Evolutionary conservation across 2,329 filamentous ascomycete genomes (phyloP), one percentile per base, ranked within the genome.

Genomic region (Verticillium dahliae): DNA sequence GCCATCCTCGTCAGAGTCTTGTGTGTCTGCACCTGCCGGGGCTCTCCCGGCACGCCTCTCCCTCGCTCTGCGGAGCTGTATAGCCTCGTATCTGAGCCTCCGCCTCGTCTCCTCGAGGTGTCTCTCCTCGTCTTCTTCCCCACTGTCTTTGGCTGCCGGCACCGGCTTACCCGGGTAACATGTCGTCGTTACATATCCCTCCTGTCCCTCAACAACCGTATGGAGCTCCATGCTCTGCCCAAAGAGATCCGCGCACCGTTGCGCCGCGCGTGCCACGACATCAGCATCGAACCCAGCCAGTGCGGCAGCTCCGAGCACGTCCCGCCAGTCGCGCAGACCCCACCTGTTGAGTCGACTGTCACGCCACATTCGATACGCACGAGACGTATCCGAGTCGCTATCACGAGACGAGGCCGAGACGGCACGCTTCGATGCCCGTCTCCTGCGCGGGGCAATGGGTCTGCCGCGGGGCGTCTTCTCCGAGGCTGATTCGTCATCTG

Each of bases 251-350:
- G 89, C 85, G 69, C 93, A 98, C 57, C 94, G 84, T 69, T 87
- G 81, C 1, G 89, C 84, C 0, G 92, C 84, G 35, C 90, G 84
- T 59, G 86, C 83, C 13, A 97, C 75, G 1, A 87, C 89, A 1
- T 77, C 73, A 0, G 80, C 73, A 1, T 89, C 78, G 74, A 92
- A 93, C 0, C 90, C 91, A 1, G 84, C 84, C 58, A 96, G 76
- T 0, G 90, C 83, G 2, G 94, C 94, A 1, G 92, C 81, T 0
- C 90, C 90, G 34, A 97, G 76, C 1, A 97, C 84, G 66, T 96
- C 91, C 66, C 87, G 90, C 94, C 94, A 98, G 75, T 96, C 90
- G 27, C 90, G 83, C 13, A 86, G 76, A 14, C 73, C 79, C 71
- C 72, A 80, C 59, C 68, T 64, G 55, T 71, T 68, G 2, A 68